phyloP scores from a whole-genome alignment of 169 alveolate species.

The Plasmodium billcollinsi region DNA sequence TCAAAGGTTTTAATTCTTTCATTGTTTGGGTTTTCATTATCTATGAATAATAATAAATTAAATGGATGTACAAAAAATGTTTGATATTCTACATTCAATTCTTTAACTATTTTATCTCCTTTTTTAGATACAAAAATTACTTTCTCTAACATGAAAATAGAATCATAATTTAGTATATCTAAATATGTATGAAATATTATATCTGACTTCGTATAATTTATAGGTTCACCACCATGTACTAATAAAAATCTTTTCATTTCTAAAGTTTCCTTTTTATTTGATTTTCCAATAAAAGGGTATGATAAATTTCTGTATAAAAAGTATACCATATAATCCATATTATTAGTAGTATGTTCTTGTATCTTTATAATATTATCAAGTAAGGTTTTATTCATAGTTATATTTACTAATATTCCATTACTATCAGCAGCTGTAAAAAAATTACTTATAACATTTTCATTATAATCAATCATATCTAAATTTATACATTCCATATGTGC shows the following conservation, averaged over 20 bases:
- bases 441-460: constrained; percentile 16
- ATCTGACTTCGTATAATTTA: too few relatives aligned
- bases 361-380: background rate
- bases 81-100: constrained; percentile 73
- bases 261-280: constrained; percentile 28
- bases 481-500: constrained; percentile 29
- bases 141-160: constrained; percentile 71
- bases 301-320: constrained; percentile 67
- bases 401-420: constrained; percentile 32
- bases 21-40: background rate
- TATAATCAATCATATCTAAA: constrained; percentile 34
- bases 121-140: constrained; percentile 41
- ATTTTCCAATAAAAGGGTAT: constrained; percentile 51
- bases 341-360: background rate
- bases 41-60: constrained; percentile 2
- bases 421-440: constrained; percentile 24
- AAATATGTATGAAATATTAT: constrained; percentile 3
- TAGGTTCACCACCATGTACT: constrained; percentile 8
- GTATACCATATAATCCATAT: constrained; percentile 18
- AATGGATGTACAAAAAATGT: constrained; percentile 74
- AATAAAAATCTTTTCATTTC: constrained; percentile 28
- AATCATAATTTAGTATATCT: constrained; percentile 25
- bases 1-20: background rate
- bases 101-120: constrained; percentile 37
- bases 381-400: background rate